phyloP scores from a whole-genome alignment of 1,284 basidiomycete species.

The Tilletia setariae region DNA sequence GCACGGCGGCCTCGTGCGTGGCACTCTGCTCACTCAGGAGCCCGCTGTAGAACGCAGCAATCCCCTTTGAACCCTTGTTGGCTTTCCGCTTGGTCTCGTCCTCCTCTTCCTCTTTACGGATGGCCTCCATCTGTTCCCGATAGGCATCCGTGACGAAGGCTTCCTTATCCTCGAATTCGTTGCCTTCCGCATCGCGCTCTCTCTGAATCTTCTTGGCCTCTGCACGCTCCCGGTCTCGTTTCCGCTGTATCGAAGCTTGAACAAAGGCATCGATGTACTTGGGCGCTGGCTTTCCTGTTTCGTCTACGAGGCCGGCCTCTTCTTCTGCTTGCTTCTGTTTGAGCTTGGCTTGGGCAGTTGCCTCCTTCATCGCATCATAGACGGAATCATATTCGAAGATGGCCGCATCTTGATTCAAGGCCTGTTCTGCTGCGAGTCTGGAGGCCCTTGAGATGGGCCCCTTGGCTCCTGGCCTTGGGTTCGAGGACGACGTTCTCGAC shows the following conservation, averaged over 20 bases:
- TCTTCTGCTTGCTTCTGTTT: constrained; percentile 66
- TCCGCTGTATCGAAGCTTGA: constrained; percentile 76
- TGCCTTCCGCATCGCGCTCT: constrained; percentile 88
- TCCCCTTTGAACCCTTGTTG: constrained; percentile 70
- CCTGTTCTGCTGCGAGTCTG: constrained; percentile 56
- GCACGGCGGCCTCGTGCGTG: constrained; percentile 44
- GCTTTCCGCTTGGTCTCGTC: constrained; percentile 76
- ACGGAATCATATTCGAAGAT: constrained; percentile 96
- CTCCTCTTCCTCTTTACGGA: constrained; percentile 68
- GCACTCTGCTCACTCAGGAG: constrained; percentile 43
- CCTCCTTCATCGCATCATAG: constrained; percentile 90
- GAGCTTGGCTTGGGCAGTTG: constrained; percentile 63
- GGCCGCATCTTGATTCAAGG: constrained; percentile 73
- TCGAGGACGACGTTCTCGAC: not conserved
- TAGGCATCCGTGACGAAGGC: constrained; percentile 96
- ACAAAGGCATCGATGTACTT: constrained; percentile 87
- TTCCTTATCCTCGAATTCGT: constrained; percentile 90
- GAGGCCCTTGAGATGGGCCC: constrained; percentile 32
- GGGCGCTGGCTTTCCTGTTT: constrained; percentile 58
- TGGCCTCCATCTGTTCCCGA: constrained; percentile 91
- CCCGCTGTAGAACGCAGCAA: constrained; percentile 35
- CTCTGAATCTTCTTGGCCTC: constrained; percentile 97
- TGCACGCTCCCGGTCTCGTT: constrained; percentile 84
- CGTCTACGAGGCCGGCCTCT: not conserved
- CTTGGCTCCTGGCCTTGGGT: constrained; percentile 19